Evolutionary conservation across 202 grass and related monocot genomes (phyloP), one percentile per base, ranked within the genome.

Genomic region (Musa balbisiana): DNA sequence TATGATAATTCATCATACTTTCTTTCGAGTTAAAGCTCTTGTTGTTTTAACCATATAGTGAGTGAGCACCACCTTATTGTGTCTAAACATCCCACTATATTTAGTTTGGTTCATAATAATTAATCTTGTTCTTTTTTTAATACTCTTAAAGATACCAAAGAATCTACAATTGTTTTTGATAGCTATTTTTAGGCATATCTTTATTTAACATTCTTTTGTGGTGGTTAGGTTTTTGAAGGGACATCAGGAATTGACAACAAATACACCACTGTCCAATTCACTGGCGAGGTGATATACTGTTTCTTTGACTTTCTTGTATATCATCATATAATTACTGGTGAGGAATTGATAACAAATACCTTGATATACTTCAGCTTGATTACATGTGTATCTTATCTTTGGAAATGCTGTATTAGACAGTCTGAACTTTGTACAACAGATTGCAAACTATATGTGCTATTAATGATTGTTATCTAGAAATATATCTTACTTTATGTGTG

Each of bases 191-290:
- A 50, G 9, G 2, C 17, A 10, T 20, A 20, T 70, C 43, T 51
- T 51, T 16, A 60, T 19, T 20, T 74, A 23, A 56, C 24, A 19
- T 74, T 17, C 26, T 24, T 55, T 64, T 26, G 1, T 76, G 74
- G 51, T 76, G 43, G 4, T 62, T 51, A 76, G 74, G 74, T 76
- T 64, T 76, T 76, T n/a, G 74, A 76, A 51, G 74, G 74, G 64
- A 76, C 74, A 52, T 76, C 74, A 64, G 74, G 74, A 76, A 76
- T 76, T 52, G 74, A 64, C 33, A 76, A 76, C 56, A 76, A 76
- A 64, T 76, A 76, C 58, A 76, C 74, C 58, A 76, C 74, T 24
- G 59, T 76, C 10, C 74, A 76, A 49, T 76, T 76, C 59, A 76
- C 74, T 51, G 74, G 74, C 27, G 59, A 76, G 74, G 59, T 64